These are phyloP conservation scores for Akanthomyces muscarius DNA, from an alignment of 2,329 filamentous ascomycete species.

Conservation along the genomic window DNA sequence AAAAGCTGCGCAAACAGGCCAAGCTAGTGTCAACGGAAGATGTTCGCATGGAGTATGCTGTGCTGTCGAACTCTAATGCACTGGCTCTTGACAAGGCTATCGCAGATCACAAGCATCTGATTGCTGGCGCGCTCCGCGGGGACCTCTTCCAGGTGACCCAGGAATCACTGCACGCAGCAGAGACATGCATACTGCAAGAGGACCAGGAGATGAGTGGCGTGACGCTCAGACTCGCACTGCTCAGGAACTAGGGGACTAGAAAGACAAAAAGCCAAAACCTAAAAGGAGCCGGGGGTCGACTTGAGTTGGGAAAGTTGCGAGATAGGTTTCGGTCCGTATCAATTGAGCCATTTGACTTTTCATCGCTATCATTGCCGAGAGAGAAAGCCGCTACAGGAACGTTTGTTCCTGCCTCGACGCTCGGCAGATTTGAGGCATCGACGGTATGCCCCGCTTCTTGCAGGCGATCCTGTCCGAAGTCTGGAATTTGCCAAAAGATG, in stretches of 20 bases:
- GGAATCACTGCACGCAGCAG: background rate
- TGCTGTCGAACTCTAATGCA: slow-evolving; percentile 70
- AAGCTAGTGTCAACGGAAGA: slow-evolving; percentile 81
- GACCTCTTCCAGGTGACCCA: slow-evolving; percentile 50
- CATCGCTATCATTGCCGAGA: background rate
- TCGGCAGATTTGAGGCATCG: background rate
- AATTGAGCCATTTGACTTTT: background rate
- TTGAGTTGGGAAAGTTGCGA: background rate
- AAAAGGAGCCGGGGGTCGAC: background rate
- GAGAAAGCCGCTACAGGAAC: background rate
- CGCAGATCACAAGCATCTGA: slow-evolving; percentile 55
- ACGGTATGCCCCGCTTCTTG: background rate
- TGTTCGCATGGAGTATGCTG: slow-evolving; percentile 80
- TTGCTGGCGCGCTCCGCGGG: slow-evolving; percentile 68
- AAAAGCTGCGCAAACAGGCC: slow-evolving; percentile 83
- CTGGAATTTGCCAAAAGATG: slow-evolving; percentile 3
- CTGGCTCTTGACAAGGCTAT: slow-evolving; percentile 59
- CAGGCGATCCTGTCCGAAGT: slow-evolving; percentile 7
- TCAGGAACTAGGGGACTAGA: background rate
- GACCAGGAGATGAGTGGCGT: slow-evolving; percentile 9
- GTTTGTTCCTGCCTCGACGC: background rate
- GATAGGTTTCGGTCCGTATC: background rate
- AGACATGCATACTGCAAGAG: slow-evolving; percentile 7
- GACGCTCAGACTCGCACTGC: slow-evolving; percentile 6
- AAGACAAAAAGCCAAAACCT: background rate